Conservation (phyloP, 345 rosid genomes). For the Eucalyptus pauciflora region DNA sequence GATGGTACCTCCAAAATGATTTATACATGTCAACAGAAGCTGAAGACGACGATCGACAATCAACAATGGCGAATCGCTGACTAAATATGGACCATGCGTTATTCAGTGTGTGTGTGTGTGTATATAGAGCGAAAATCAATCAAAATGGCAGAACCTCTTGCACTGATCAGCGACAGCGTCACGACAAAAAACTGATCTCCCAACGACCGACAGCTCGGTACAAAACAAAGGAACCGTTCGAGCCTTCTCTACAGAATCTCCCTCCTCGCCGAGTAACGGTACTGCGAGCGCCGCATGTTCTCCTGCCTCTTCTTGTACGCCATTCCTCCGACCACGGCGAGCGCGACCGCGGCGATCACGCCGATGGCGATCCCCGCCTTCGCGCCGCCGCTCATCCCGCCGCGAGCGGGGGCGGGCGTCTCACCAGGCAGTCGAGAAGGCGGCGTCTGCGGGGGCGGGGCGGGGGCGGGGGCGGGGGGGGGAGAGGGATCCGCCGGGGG, state of each 20-base stretch:
- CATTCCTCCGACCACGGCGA: slow-evolving; percentile 36
- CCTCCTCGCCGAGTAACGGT: slow-evolving; percentile 34
- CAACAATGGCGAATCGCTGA: neutral
- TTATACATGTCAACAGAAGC: neutral
- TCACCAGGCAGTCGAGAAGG: slow-evolving; percentile 1
- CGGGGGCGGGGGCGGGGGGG: slow-evolving; percentile 3
- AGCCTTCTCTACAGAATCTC: slow-evolving; percentile 32
- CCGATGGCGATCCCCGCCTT: slow-evolving; percentile 51
- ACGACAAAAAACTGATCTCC: neutral
- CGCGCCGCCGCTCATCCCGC: slow-evolving; percentile 40
- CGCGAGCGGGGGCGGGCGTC: slow-evolving; percentile 4
- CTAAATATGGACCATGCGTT: neutral
- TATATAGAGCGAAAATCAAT: neutral
- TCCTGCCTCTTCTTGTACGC: slow-evolving; percentile 64
- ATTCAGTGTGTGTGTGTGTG: neutral
- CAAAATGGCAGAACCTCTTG: neutral
- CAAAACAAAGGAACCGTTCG: neutral
- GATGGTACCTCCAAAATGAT: neutral
- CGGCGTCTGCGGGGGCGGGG: neutral
- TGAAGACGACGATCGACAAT: neutral
- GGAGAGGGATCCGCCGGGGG: slow-evolving; percentile 2
- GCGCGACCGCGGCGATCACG: slow-evolving; percentile 28
- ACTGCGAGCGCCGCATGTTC: slow-evolving; percentile 43
- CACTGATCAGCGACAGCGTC: neutral
- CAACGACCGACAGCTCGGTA: neutral